Evolutionary conservation across 345 rosid species (phyloP).

Genomic region (Eucalyptus marginata): DNA sequence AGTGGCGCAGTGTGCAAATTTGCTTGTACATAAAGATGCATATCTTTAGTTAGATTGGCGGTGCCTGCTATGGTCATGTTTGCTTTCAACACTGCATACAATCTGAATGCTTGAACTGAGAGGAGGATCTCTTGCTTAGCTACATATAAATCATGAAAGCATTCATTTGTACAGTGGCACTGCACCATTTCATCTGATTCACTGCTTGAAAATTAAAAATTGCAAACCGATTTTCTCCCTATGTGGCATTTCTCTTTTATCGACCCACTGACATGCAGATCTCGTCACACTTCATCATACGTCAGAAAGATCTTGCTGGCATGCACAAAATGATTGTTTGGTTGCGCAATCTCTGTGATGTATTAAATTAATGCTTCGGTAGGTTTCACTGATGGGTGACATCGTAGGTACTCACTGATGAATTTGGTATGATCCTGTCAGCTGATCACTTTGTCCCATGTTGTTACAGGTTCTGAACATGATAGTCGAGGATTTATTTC

Average conservation of each 20-base stretch:
- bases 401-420: neutral
- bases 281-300: neutral
- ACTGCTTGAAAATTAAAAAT: neutral
- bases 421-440: neutral
- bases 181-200: neutral
- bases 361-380: neutral
- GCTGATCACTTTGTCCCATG: neutral
- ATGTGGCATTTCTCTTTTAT: neutral
- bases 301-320: neutral
- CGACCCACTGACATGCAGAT: neutral
- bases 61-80: neutral
- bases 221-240: neutral
- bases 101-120: neutral
- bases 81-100: neutral
- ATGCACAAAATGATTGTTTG: neutral
- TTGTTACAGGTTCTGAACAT: slow-evolving; percentile 60
- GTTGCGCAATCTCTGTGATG: neutral
- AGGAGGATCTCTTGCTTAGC: neutral
- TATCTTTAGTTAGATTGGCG: neutral
- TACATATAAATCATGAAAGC: neutral
- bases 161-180: neutral
- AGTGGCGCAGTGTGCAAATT: neutral
- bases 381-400: neutral
- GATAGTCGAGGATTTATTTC: slow-evolving; percentile 80
- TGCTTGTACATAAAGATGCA: neutral